Percentiles rank a stretch among this genome's conserved stretches.
These are phyloP conservation scores for Penicillium lividum DNA, from an alignment of 495 filamentous ascomycete species.

Conservation along the genomic window DNA sequence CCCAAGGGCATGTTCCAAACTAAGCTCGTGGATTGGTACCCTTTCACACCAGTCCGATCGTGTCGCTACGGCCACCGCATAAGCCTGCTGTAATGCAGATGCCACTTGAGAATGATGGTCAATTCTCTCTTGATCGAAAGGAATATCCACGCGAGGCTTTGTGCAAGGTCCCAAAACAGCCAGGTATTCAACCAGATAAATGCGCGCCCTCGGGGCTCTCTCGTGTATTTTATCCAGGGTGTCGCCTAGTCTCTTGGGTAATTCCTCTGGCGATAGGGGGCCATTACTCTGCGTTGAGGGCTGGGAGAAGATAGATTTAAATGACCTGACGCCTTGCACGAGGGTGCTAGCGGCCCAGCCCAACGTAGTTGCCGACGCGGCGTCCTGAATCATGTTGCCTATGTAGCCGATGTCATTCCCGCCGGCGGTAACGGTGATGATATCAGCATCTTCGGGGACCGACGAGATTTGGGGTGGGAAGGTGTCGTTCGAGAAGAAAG, in stretches of 20 bases:
- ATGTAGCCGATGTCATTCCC: constrained; percentile 51
- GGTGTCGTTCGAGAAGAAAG: constrained; percentile 13
- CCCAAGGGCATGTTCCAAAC: constrained; percentile 39
- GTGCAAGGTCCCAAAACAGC: constrained; percentile 40
- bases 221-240: constrained; percentile 41
- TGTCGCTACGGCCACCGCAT: constrained; percentile 24
- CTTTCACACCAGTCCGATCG: constrained; percentile 34
- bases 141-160: constrained; percentile 31
- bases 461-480: constrained; percentile 42
- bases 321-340: not conserved
- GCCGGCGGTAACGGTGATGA: constrained; percentile 43
- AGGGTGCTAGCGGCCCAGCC: not conserved
- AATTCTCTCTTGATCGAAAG: constrained; percentile 36
- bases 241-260: constrained; percentile 30
- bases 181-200: constrained; percentile 48
- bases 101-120: constrained; percentile 32
- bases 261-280: constrained; percentile 21
- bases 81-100: constrained; percentile 30
- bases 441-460: constrained; percentile 36
- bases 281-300: constrained; percentile 1
- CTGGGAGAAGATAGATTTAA: not conserved
- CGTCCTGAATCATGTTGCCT: constrained; percentile 39
- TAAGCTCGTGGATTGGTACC: constrained; percentile 21
- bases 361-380: constrained; percentile 8
- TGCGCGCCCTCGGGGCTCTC: constrained; percentile 33